Percentiles rank a stretch among this genome's conserved stretches.
phyloP scores from a whole-genome alignment of 192 early-diverging fungal genomes.

The Chytriomyces sp. region DNA sequence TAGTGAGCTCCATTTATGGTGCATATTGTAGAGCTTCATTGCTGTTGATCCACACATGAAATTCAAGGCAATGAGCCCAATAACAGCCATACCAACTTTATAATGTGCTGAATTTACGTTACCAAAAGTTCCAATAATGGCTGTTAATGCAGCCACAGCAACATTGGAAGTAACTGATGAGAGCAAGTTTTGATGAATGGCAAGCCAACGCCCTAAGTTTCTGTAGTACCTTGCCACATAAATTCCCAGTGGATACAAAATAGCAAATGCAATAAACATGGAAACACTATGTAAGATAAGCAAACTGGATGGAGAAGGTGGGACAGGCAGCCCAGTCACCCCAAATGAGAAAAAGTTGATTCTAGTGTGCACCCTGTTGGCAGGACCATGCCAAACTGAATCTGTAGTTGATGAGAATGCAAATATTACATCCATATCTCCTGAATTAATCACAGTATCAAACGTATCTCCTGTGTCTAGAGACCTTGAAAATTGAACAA shows the following conservation, averaged over 20 bases:
- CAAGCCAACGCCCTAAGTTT: conserved; percentile 30
- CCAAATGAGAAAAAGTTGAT: conserved; percentile 30
- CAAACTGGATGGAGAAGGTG: neutral
- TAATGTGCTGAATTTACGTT: conserved; percentile 19
- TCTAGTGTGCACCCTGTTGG: conserved; percentile 5
- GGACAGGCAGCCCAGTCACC: neutral
- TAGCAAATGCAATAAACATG: conserved; percentile 39
- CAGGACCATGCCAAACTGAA: conserved; percentile 24
- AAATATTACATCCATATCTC: conserved; percentile 30
- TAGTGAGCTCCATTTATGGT: conserved; percentile 1
- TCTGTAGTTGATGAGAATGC: conserved; percentile 15
- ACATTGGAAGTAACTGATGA: conserved; percentile 37
- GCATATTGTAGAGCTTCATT: neutral
- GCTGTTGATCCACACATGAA: neutral
- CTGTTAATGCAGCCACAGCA: conserved; percentile 34
- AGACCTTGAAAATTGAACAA: neutral
- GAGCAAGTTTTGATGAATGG: conserved; percentile 34
- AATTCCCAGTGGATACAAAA: conserved; percentile 42
- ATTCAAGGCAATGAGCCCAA: conserved; percentile 19
- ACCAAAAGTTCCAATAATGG: conserved; percentile 41
- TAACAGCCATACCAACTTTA: conserved; percentile 32
- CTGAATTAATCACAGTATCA: conserved; percentile 19
- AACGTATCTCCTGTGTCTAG: conserved; percentile 12
- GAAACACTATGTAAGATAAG: conserved; percentile 36
- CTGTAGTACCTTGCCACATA: conserved; percentile 38